These are phyloP conservation scores for Handroanthus guayacan DNA, from an alignment of 257 asterid species.

Conservation along the genomic window DNA sequence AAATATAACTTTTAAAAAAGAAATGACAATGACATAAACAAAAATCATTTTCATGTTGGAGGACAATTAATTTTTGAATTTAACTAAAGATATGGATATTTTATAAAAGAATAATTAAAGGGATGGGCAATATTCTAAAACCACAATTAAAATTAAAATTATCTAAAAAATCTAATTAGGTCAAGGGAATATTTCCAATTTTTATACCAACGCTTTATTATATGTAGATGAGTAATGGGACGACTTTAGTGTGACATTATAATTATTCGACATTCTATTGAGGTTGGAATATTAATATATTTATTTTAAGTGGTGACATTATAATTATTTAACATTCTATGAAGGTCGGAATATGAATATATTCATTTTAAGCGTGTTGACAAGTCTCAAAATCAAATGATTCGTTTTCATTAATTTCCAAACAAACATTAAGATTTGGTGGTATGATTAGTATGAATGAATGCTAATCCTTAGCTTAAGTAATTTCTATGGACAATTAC, in stretches of 20 bases:
- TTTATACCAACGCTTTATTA: slow-evolving; percentile 3
- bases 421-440: not conserved
- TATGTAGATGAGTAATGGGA: slow-evolving; percentile 28
- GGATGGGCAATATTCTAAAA: not conserved
- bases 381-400: not conserved
- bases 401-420: not conserved
- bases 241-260: not conserved
- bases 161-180: not conserved
- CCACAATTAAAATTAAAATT: not conserved
- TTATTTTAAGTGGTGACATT: not conserved
- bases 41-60: not conserved
- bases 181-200: not conserved
- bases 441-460: not conserved
- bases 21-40: too few species aligned
- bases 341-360: not conserved
- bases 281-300: not conserved
- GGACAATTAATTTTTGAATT: not conserved
- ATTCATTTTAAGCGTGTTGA: slow-evolving; percentile 20
- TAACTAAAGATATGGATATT: not conserved
- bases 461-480: not conserved
- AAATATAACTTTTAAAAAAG: not conserved
- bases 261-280: slow-evolving; percentile 6
- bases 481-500: not conserved
- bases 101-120: not conserved
- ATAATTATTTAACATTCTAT: slow-evolving; percentile 8